Base-by-base conservation (phyloP, 352 stramenopile genomes). In the Pythium chondricola region DNA sequence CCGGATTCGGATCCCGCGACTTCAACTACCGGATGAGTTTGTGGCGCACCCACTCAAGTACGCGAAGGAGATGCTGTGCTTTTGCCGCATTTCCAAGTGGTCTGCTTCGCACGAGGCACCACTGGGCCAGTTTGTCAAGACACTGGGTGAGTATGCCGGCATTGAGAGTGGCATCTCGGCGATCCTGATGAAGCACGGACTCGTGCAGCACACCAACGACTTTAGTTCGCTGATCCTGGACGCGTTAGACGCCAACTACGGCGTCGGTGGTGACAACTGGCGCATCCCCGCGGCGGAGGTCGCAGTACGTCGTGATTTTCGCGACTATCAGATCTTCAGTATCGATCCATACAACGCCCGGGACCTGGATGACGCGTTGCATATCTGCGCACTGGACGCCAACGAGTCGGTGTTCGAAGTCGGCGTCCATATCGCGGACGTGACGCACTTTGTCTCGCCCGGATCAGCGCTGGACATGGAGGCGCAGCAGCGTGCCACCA, bases 361-460 rank as follows among this genome's bases (percentile, higher is more conserved):
- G 20, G 96, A 99, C 83, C 69, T 99, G 35, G 95, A 99, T 51
- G 96, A 99, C 65, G 95, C 95, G 20, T 63, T 99, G 37, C 91
- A 97, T 58, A 89, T 98, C 50, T 75, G 71, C 18, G 64, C 68
- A 8, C 54, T 96, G 2, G 53, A 87, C 21, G 63, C 74, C 9
- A 65, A 58, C 17, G 65, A 68, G 6, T 81, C 74, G 21, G 79
- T 66, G 33, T 92, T 91, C 52, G 82, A 95, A 42, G 70, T 99
- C 6, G 95, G 95, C 22, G 95, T 99, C 11, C 97, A 99, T 61
- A 99, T 99, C 71, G 97, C 97, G 1, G 97, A 99, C 61, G 96
- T 99, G 24, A 97, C 91, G 22, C 83, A 98, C 59, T 99, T 99
- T 63, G 70, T 99, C 3, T 56, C 72, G 31, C 73, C 82, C 14